Conservation (phyloP, 306 rosid genomes). For the Spatholobus suberectus region DNA sequence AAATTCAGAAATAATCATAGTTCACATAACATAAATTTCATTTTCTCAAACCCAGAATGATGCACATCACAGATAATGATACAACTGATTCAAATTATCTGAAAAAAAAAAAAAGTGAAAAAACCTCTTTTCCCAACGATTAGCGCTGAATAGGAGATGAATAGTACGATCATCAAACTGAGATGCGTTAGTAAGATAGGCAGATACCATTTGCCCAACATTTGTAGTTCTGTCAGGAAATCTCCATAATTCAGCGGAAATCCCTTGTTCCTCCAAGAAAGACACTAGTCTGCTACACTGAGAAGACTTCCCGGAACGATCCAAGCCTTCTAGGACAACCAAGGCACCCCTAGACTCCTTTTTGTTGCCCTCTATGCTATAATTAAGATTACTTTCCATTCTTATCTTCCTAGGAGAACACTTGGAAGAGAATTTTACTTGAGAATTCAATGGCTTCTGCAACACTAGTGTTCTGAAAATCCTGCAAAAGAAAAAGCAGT, state of each 20-base stretch:
- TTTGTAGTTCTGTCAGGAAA: constrained; percentile 88
- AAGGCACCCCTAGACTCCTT: constrained; percentile 66
- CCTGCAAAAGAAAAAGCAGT: constrained; percentile 35
- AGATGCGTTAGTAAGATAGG: constrained; percentile 82
- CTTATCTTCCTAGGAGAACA: constrained; percentile 41
- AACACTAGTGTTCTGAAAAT: constrained; percentile 33
- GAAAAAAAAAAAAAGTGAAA: not conserved
- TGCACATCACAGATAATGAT: constrained; percentile 4
- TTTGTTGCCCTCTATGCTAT: not conserved
- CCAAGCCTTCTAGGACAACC: constrained; percentile 94
- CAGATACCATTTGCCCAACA: constrained; percentile 90
- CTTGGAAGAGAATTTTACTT: constrained; percentile 38
- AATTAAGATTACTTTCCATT: constrained; percentile 45
- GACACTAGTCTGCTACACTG: constrained; percentile 70
- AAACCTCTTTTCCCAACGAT: constrained; percentile 98
- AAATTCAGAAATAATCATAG: not conserved
- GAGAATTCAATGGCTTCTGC: constrained; percentile 35
- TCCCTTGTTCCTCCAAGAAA: constrained; percentile 72
- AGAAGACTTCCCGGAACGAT: constrained; percentile 87
- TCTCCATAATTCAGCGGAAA: constrained; percentile 77
- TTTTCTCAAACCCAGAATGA: not conserved
- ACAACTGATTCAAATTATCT: not conserved
- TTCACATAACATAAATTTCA: not conserved
- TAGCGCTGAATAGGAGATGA: constrained; percentile 96
- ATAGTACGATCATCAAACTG: constrained; percentile 85